Evolutionary conservation across 257 asterid genomes (phyloP).

Genomic region (Verbena officinalis): DNA sequence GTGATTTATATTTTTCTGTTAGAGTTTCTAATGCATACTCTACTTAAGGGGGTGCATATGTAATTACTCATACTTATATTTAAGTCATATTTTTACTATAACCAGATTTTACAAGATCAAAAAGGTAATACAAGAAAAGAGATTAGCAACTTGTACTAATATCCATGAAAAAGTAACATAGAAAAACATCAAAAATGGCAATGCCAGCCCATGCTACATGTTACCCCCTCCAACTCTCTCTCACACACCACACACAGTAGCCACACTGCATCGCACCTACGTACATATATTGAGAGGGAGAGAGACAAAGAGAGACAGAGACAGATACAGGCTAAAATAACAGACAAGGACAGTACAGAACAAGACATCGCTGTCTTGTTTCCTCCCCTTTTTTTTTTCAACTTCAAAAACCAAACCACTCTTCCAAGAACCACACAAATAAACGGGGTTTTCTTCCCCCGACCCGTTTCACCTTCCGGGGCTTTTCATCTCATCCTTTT

Average conservation of each 20-base stretch:
- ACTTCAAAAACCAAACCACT: conserved; percentile 30
- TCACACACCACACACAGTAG: conserved; percentile 34
- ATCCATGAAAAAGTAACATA: conserved; percentile 14
- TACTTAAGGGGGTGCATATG: too few relatives aligned
- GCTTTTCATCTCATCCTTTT: not conserved
- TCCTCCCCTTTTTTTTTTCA: conserved; percentile 27
- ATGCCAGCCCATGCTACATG: conserved; percentile 49
- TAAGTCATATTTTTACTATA: too few relatives aligned
- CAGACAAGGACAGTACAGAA: conserved; percentile 55
- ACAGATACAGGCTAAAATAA: conserved; percentile 37
- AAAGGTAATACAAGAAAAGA: too few relatives aligned
- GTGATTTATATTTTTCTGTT: too few relatives aligned
- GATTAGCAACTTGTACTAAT: too few relatives aligned
- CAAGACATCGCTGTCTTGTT: conserved; percentile 72
- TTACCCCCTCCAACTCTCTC: conserved; percentile 31
- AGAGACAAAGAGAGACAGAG: conserved; percentile 21
- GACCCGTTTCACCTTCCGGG: conserved; percentile 10
- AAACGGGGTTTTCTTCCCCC: conserved; percentile 23
- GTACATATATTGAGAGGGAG: not conserved
- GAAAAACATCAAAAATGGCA: conserved; percentile 37
- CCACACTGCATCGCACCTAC: conserved; percentile 28
- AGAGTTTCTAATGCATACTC: too few relatives aligned
- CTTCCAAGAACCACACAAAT: conserved; percentile 31
- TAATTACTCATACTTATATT: too few relatives aligned
- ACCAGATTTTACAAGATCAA: too few relatives aligned